Conservation (phyloP, 371 early-diverging fungal species). For the Funneliformis caledonium region DNA sequence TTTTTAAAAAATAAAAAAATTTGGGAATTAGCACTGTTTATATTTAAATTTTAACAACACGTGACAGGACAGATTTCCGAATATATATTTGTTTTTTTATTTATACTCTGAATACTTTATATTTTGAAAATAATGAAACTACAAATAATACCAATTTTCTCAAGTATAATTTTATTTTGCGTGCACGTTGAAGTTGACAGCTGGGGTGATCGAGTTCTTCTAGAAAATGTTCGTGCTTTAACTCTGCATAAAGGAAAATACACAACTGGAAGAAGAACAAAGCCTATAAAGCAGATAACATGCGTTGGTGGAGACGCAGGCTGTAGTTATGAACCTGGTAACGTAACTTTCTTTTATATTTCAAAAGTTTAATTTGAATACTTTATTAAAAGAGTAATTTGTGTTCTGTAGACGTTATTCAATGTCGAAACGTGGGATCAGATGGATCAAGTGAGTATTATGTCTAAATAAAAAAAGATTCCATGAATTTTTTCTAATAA, state of each 20-base stretch:
- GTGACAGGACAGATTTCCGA: too few species aligned
- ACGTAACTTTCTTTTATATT: neutral
- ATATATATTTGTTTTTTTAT: too few species aligned
- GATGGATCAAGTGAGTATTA: slow-evolving; percentile 5
- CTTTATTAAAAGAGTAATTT: neutral
- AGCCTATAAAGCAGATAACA: slow-evolving; percentile 1
- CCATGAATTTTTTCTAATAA: neutral
- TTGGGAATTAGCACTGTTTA: neutral
- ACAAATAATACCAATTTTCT: neutral
- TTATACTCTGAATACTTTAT: too few species aligned
- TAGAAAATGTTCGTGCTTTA: neutral
- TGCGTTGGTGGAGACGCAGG: slow-evolving; percentile 13
- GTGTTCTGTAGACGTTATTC: slow-evolving; percentile 3
- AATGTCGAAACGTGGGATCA: slow-evolving; percentile 3
- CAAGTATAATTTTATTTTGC: neutral
- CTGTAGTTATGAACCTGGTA: slow-evolving; percentile 1
- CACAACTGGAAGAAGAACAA: neutral
- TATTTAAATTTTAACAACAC: neutral
- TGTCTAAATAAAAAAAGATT: neutral
- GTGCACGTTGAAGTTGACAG: neutral
- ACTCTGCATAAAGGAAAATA: slow-evolving; percentile 7
- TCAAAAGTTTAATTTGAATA: neutral
- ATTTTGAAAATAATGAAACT: neutral
- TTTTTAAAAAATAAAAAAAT: neutral
- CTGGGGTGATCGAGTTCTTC: neutral